These are phyloP conservation scores for Pseudogymnoascus sp. DNA, from an alignment of 2,329 filamentous ascomycete species.

Conservation along the genomic window DNA sequence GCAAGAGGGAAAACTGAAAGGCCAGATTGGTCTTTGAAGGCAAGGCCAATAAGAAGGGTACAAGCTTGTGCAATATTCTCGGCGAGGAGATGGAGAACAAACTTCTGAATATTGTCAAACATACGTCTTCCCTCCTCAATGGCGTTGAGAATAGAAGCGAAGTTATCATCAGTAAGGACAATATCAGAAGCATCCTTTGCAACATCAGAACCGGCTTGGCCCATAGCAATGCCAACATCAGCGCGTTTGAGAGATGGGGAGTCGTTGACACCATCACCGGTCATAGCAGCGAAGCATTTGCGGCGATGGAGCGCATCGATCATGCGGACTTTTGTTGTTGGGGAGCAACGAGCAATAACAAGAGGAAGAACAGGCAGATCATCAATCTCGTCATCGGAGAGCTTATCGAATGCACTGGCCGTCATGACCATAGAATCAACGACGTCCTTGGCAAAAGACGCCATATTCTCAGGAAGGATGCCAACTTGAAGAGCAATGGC, in stretches of 20 bases:
- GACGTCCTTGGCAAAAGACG: slow-evolving; percentile 52
- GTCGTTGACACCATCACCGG: slow-evolving; percentile 92
- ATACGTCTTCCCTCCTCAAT: slow-evolving; percentile 63
- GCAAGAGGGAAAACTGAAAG: slow-evolving; percentile 81
- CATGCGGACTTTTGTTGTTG: slow-evolving; percentile 84
- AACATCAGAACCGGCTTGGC: slow-evolving; percentile 63
- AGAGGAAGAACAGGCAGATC: slow-evolving; percentile 66
- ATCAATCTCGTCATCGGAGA: slow-evolving; percentile 71
- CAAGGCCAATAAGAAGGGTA: slow-evolving; percentile 72
- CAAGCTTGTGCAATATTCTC: slow-evolving; percentile 82
- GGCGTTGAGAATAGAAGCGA: slow-evolving; percentile 70
- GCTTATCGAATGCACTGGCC: slow-evolving; percentile 69
- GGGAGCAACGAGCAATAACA: slow-evolving; percentile 77
- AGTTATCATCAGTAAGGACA: slow-evolving; percentile 83
- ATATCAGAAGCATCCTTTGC: slow-evolving; percentile 81
- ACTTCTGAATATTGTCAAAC: slow-evolving; percentile 71
- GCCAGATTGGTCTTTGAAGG: slow-evolving; percentile 63
- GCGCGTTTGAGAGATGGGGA: slow-evolving; percentile 80
- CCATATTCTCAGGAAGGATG: slow-evolving; percentile 60
- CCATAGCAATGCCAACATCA: slow-evolving; percentile 80
- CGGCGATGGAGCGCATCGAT: slow-evolving; percentile 79
- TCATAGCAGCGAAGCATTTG: slow-evolving; percentile 80
- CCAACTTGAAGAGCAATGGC: slow-evolving; percentile 74
- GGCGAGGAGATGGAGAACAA: slow-evolving; percentile 70
- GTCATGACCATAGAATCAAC: slow-evolving; percentile 66